Conservation (phyloP, 176 grass and related monocot genomes). For the Triticum dicoccoides region DNA sequence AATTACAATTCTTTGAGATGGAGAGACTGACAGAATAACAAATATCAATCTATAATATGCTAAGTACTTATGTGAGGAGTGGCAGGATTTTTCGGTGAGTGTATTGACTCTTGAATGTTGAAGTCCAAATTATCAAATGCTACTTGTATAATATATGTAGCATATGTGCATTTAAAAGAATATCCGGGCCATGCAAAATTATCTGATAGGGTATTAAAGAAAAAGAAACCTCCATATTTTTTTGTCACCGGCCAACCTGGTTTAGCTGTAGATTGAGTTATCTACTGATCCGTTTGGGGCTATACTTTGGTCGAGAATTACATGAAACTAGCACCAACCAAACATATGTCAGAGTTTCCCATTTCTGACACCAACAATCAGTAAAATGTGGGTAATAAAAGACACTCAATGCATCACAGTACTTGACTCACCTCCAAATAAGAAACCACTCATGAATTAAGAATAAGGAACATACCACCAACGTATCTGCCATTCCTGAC, state of each 20-base stretch:
- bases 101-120: neutral
- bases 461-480: conserved; percentile 51
- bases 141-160: neutral
- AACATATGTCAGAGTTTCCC: neutral
- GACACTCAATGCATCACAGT: neutral
- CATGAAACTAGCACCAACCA: neutral
- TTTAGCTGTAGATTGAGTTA: conserved; percentile 18
- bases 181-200: neutral
- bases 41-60: neutral
- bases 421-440: neutral
- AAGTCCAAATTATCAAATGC: neutral
- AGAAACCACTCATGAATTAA: neutral
- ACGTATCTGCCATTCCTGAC: conserved; percentile 74
- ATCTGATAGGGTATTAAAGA: neutral
- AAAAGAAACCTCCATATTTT: neutral
- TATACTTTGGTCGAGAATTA: neutral
- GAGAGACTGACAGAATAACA: neutral
- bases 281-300: neutral
- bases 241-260: neutral
- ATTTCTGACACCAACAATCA: neutral
- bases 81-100: neutral
- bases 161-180: neutral
- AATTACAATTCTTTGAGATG: neutral
- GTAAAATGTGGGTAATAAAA: neutral
- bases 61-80: neutral